Evolutionary conservation across 495 filamentous ascomycete genomes (phyloP).

Genomic region (Pyronema omphalodes): DNA sequence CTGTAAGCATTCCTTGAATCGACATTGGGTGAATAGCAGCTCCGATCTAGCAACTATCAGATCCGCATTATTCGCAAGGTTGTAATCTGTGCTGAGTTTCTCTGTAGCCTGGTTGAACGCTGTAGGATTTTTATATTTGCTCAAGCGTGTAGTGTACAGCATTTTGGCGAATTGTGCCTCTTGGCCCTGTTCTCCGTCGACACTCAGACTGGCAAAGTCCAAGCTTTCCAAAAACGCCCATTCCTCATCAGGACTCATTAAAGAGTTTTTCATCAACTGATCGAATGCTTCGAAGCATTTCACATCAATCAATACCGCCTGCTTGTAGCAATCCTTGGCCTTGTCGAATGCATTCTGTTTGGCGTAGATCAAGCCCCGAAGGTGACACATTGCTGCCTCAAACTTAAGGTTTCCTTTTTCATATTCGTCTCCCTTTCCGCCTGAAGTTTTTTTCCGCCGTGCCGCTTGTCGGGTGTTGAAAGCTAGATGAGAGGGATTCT

Average conservation of each 20-base stretch:
- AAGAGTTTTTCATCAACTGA: slow-evolving; percentile 87
- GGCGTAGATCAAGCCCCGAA: slow-evolving; percentile 82
- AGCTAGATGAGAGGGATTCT: slow-evolving; percentile 75
- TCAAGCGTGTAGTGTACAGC: slow-evolving; percentile 91
- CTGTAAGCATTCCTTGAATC: slow-evolving; percentile 66
- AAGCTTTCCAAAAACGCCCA: slow-evolving; percentile 80
- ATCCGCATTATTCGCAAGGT: slow-evolving; percentile 71
- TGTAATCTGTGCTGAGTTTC: slow-evolving; percentile 81
- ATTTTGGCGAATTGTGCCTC: slow-evolving; percentile 76
- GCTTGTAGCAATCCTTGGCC: slow-evolving; percentile 95
- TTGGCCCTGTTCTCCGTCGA: slow-evolving; percentile 25
- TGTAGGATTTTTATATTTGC: slow-evolving; percentile 79
- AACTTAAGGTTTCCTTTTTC: slow-evolving; percentile 60
- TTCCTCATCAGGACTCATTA: slow-evolving; percentile 96
- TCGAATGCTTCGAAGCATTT: slow-evolving; percentile 98
- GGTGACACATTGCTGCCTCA: slow-evolving; percentile 93
- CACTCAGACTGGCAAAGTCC: slow-evolving; percentile 69
- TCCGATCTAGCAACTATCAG: slow-evolving; percentile 84
- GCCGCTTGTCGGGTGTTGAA: slow-evolving; percentile 34
- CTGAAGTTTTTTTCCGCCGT: slow-evolving; percentile 26
- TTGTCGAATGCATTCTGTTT: slow-evolving; percentile 96
- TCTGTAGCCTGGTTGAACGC: slow-evolving; percentile 77
- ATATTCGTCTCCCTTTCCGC: slow-evolving; percentile 39
- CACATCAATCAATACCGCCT: slow-evolving; percentile 88
- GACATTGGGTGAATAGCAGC: slow-evolving; percentile 83